These are phyloP conservation scores for Berberis vulgaris DNA, from an alignment of 164 flowering plant genomes.

Conservation along the genomic window DNA sequence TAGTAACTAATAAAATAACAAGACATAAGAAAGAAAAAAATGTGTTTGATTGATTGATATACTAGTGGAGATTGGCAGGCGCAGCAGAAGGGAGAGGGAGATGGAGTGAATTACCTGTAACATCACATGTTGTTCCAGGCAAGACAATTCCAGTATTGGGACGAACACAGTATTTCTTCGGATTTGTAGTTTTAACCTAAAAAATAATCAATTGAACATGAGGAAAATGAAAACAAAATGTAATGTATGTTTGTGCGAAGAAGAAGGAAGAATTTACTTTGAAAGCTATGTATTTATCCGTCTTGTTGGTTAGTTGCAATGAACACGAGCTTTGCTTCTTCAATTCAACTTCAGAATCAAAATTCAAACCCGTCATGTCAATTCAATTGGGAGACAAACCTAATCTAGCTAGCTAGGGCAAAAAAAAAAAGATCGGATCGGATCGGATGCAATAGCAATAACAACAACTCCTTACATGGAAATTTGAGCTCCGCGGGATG, in stretches of 20 bases:
- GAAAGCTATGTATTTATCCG: constrained; percentile 68
- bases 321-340: constrained; percentile 88
- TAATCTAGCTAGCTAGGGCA: too few species aligned
- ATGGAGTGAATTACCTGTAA: constrained; percentile 42
- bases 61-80: too few species aligned
- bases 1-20: constrained; percentile 44
- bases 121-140: constrained; percentile 56
- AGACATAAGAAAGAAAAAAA: not conserved
- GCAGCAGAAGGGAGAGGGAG: too few species aligned
- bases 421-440: not conserved
- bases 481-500: constrained; percentile 31
- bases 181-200: constrained; percentile 93
- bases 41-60: not conserved
- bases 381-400: not conserved
- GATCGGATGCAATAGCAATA: not conserved
- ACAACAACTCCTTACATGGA: constrained; percentile 19
- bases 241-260: too few species aligned
- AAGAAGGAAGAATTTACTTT: constrained; percentile 40
- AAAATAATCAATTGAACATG: not conserved
- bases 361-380: not conserved
- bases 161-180: constrained; percentile 83
- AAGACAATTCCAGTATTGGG: constrained; percentile 68
- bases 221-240: not conserved
- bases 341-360: constrained; percentile 50
- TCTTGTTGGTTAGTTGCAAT: constrained; percentile 68